Conservation (phyloP, 1,284 basidiomycete species). For the Pseudozyma hubeiensis region DNA sequence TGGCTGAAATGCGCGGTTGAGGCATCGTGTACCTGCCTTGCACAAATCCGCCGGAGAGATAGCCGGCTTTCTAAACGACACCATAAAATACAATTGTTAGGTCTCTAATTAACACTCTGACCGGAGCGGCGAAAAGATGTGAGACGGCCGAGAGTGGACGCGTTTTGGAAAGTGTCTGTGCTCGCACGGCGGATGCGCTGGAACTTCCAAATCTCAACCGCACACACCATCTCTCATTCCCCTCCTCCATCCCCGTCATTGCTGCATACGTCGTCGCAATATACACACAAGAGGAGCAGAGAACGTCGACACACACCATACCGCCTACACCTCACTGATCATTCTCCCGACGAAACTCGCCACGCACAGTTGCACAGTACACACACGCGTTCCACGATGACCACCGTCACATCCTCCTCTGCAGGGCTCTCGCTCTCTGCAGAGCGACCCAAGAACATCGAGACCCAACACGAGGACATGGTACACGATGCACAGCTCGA, state of each 20-base stretch:
- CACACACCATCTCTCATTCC: background rate
- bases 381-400: slow-evolving; percentile 13
- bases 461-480: slow-evolving; percentile 68
- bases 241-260: background rate
- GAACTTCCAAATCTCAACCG: slow-evolving; percentile 14
- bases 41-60: too few species aligned
- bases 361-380: background rate
- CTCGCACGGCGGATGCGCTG: slow-evolving; percentile 31
- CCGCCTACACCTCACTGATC: background rate
- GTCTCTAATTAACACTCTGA: too few species aligned
- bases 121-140: too few species aligned
- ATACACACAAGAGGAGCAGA: background rate
- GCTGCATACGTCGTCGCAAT: background rate
- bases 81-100: too few species aligned
- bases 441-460: slow-evolving; percentile 59
- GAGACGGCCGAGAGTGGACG: slow-evolving; percentile 16
- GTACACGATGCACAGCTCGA: slow-evolving; percentile 94
- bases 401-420: slow-evolving; percentile 32
- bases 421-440: slow-evolving; percentile 45
- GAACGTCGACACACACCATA: background rate
- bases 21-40: too few species aligned
- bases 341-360: background rate
- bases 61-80: too few species aligned
- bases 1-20: too few species aligned
- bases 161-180: slow-evolving; percentile 30